These are phyloP conservation scores for Diaporthe ilicicola DNA, from an alignment of 2,329 filamentous ascomycete genomes.

Conservation along the genomic window DNA sequence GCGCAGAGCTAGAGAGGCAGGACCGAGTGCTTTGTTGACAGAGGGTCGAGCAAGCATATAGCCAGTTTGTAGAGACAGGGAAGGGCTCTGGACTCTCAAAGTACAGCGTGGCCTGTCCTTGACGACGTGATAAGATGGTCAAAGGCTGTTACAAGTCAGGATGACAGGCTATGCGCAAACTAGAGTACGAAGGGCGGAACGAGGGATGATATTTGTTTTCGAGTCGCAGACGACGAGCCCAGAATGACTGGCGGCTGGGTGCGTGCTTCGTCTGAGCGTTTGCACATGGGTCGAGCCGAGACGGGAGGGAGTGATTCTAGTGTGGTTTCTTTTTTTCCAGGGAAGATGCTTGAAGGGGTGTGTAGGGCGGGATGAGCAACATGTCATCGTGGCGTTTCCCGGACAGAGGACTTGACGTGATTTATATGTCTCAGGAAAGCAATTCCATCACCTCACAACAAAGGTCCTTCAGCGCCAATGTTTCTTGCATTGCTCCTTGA, in stretches of 20 bases:
- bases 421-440: constrained; percentile 29
- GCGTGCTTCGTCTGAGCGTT: constrained; percentile 24
- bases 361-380: neutral
- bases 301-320: constrained; percentile 10
- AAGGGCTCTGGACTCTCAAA: neutral
- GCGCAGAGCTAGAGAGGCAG: constrained; percentile 13
- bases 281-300: constrained; percentile 18
- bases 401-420: constrained; percentile 16
- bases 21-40: neutral
- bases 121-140: neutral
- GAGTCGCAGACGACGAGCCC: neutral
- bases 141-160: neutral
- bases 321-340: neutral
- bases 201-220: constrained; percentile 15
- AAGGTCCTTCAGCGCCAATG: constrained; percentile 12
- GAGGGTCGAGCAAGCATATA: neutral
- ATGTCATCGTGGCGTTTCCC: constrained; percentile 9
- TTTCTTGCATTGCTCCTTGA: constrained; percentile 24
- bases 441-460: constrained; percentile 9
- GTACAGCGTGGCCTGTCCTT: neutral
- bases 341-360: constrained; percentile 25
- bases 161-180: neutral
- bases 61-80: neutral
- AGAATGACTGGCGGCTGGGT: constrained; percentile 4
- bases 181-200: neutral